These are phyloP conservation scores for Rhizopus arrhizus DNA, from an alignment of 371 early-diverging fungal species.

Conservation along the genomic window DNA sequence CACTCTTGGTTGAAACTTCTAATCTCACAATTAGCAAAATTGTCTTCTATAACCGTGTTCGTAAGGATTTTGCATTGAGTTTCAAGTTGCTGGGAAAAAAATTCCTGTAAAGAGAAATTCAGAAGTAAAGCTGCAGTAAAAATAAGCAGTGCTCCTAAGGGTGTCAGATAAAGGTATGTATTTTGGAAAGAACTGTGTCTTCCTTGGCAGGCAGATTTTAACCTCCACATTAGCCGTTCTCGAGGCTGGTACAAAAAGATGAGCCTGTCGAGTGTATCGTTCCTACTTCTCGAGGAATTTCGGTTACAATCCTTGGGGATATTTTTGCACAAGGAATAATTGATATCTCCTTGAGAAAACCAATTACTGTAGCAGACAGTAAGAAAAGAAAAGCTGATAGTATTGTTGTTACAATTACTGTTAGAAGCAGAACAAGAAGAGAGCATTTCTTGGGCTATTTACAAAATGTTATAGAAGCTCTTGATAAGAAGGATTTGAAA, in stretches of 20 bases:
- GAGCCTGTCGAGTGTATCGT: too few species aligned
- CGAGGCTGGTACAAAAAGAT: too few species aligned
- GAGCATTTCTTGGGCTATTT: conserved; percentile 14
- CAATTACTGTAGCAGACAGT: too few species aligned
- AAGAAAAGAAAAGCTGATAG: background rate
- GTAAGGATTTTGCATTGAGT: too few species aligned
- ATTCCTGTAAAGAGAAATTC: background rate
- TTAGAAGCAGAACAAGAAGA: conserved; percentile 7
- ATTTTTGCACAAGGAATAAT: too few species aligned
- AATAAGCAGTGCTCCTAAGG: background rate
- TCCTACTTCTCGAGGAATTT: too few species aligned
- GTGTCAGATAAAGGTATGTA: conserved; percentile 5
- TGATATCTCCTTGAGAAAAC: too few species aligned
- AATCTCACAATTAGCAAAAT: too few species aligned
- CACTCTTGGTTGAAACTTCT: too few species aligned
- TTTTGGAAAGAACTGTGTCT: background rate
- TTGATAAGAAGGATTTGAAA: conserved; percentile 8
- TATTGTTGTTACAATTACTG: conserved; percentile 10
- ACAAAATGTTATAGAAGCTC: conserved; percentile 6
- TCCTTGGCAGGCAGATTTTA: background rate
- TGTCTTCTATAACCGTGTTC: too few species aligned
- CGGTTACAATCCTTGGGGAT: too few species aligned
- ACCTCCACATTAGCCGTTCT: background rate
- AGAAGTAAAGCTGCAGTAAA: background rate
- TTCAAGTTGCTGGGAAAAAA: background rate